Conservation (phyloP, 73 alveolate species). For the Paramecium pentaurelia region DNA sequence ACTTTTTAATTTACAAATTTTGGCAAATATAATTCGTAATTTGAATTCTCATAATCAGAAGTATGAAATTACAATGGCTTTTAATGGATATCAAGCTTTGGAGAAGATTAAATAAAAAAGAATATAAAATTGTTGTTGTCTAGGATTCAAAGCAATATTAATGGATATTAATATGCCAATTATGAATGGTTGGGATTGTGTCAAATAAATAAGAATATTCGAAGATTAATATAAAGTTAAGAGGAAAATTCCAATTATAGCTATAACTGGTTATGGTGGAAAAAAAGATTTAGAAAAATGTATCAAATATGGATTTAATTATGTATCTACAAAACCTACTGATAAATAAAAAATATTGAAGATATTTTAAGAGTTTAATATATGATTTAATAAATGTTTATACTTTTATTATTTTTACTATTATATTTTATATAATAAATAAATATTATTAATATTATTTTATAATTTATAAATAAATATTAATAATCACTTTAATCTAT, state of each 20-base stretch:
- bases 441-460: too few relatives aligned
- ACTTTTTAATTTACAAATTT: background rate
- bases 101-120: background rate
- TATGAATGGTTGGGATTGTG: constrained; percentile 54
- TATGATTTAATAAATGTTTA: background rate
- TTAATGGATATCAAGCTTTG: background rate
- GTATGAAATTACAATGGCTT: background rate
- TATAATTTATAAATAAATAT: background rate
- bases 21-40: background rate
- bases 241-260: background rate
- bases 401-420: background rate
- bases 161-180: constrained; percentile 49
- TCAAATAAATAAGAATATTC: background rate
- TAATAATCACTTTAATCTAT: background rate
- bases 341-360: background rate
- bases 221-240: background rate
- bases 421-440: too few relatives aligned
- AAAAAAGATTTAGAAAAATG: background rate
- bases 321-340: constrained; percentile 16
- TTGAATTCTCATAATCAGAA: background rate
- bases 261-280: background rate
- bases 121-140: background rate
- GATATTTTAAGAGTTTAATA: background rate
- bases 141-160: background rate
- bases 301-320: background rate